Base-by-base conservation (phyloP, 2,329 filamentous ascomycete genomes). In the Colletotrichum caudatum region DNA sequence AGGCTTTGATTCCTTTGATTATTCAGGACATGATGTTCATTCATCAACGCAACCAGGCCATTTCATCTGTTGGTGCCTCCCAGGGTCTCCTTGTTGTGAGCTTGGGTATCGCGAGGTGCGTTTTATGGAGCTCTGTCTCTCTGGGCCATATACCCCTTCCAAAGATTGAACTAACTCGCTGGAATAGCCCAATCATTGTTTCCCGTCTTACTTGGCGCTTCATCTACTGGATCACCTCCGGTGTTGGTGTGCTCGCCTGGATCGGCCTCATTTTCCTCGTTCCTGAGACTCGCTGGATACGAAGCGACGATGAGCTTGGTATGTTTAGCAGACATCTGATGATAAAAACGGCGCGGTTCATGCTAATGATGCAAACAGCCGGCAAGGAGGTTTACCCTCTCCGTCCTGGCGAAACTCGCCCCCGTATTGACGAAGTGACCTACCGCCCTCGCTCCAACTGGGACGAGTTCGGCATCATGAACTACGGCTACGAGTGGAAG, bases 11-110 rank as follows among this genome's bases (percentile, higher is more conserved):
- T 8, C 81, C 81, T 3, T 75, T 83, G 14, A 79, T 83, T 41
- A 77, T 81, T 1, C 80, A 82, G 75, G 81, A 83, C 51, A 77
- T 82, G 50, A 78, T 81, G 54, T 82, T 82, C 41, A 77, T 82
- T 23, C 81, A 83, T 65, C 77, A 83, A 76, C 77, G 81, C 5
- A 80, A 80, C 71, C 75, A 75, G 63, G 80, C 78, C 14, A 77
- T 81, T 50, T 77, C 80, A 12, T 74, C 77, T 7, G 74, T 81
- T 26, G 74, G 79, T 48, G 74, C 77, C 1, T 77, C 76, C 8
- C 73, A 74, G 75, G 80, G 79, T 5, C 26, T 81, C 14, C 72
- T 80, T 18, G 76, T 79, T 51, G 78, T 79, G 3, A 76, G 73
- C 6, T 73, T 80, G 9, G 78, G 77, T 33, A 77, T 78, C 2